Evolutionary conservation across 2,329 filamentous ascomycete species (phyloP).

Genomic region (Macroventuria anomochaeta): DNA sequence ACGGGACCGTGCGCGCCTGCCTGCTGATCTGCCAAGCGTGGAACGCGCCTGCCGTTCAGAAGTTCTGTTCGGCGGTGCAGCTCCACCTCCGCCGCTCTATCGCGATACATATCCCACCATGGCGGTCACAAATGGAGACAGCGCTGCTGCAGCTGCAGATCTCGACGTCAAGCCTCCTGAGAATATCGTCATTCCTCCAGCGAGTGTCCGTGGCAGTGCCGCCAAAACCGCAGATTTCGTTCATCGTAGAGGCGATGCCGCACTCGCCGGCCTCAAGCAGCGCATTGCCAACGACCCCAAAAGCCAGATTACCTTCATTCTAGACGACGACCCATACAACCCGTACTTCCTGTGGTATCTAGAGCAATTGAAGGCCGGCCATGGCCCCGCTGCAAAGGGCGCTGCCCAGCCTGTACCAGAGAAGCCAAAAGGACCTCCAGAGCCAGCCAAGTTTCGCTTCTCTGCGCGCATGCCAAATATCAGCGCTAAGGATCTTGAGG

Average conservation of each 20-base stretch:
- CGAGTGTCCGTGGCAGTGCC: constrained; percentile 81
- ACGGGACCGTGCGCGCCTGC: constrained; percentile 6
- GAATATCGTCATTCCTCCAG: constrained; percentile 83
- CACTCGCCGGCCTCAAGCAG: constrained; percentile 84
- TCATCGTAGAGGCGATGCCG: constrained; percentile 68
- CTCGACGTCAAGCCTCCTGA: constrained; percentile 70
- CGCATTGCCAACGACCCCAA: constrained; percentile 87
- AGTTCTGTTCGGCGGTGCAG: constrained; percentile 12
- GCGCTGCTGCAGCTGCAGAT: constrained; percentile 23
- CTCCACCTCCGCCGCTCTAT: constrained; percentile 18
- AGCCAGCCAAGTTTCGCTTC: constrained; percentile 88
- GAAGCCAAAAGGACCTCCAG: constrained; percentile 80
- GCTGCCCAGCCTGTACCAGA: constrained; percentile 51
- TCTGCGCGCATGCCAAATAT: constrained; percentile 97
- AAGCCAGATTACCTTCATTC: constrained; percentile 87
- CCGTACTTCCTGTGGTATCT: constrained; percentile 91
- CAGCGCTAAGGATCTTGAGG: constrained; percentile 86
- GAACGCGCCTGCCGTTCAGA: constrained; percentile 13
- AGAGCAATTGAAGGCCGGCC: constrained; percentile 81
- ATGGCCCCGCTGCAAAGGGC: constrained; percentile 63
- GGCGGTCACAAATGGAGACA: constrained; percentile 39
- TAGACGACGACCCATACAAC: constrained; percentile 80
- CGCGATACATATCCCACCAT: constrained; percentile 25
- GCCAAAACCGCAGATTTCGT: constrained; percentile 97
- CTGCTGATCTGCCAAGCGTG: constrained; percentile 18